phyloP scores from a whole-genome alignment of 768 basidiomycete genomes.

The Tremella mesenterica region DNA sequence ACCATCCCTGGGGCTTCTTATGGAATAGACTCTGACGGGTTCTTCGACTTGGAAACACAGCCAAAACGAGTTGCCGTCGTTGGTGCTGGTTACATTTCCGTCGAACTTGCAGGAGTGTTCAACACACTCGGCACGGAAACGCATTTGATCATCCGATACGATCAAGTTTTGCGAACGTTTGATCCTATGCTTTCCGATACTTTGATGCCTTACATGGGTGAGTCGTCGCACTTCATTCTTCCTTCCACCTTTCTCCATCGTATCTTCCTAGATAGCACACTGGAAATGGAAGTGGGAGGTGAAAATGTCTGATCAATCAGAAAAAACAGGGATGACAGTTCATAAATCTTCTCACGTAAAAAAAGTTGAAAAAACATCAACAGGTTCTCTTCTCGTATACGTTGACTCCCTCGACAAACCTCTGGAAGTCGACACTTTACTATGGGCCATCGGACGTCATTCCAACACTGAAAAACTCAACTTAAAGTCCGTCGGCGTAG shows the following conservation, averaged over 20 bases:
- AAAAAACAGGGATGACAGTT: conserved; percentile 81
- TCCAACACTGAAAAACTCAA: conserved; percentile 70
- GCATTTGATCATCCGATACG: conserved; percentile 80
- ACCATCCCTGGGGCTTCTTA: conserved; percentile 73
- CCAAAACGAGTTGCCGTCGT: conserved; percentile 89
- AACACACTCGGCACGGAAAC: conserved; percentile 84
- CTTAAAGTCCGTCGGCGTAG: conserved; percentile 65
- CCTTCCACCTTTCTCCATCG: background rate
- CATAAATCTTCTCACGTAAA: conserved; percentile 68
- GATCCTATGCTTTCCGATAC: conserved; percentile 77
- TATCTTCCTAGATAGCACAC: background rate
- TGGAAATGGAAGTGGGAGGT: too few species aligned
- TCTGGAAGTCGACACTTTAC: conserved; percentile 72
- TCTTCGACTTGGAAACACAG: conserved; percentile 83
- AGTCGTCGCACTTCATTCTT: conserved; percentile 14
- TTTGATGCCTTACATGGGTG: conserved; percentile 73
- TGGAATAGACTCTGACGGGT: conserved; percentile 89
- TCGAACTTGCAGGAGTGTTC: conserved; percentile 91
- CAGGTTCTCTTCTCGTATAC: conserved; percentile 61
- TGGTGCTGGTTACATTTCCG: conserved; percentile 95
- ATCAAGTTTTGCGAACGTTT: conserved; percentile 85
- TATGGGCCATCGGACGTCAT: conserved; percentile 93
- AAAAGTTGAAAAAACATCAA: conserved; percentile 61
- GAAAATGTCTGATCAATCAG: conserved; percentile 41
- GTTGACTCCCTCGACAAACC: conserved; percentile 60